Evolutionary conservation across 768 basidiomycete genomes (phyloP).

Genomic region (Naematelia aurantialba): DNA sequence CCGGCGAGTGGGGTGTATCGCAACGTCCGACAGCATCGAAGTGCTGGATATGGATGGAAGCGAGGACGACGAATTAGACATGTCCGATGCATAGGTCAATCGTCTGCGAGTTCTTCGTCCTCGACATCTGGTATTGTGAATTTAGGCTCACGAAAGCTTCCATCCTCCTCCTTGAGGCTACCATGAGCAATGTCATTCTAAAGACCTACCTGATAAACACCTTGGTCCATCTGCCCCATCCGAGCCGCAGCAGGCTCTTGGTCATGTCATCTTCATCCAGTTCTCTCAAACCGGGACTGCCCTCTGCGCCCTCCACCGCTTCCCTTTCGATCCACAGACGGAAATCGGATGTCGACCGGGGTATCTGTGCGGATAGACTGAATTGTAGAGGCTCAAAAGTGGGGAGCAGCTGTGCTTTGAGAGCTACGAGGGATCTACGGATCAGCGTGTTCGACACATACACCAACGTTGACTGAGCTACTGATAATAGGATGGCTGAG

Average conservation of each 20-base stretch:
- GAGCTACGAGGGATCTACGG: conserved; percentile 18
- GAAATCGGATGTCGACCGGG: conserved; percentile 21
- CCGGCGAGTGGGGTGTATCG: conserved; percentile 31
- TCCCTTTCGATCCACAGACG: conserved; percentile 27
- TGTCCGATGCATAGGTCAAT: conserved; percentile 2
- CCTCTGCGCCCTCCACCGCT: conserved; percentile 17
- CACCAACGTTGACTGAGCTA: conserved; percentile 34
- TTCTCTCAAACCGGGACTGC: conserved; percentile 12
- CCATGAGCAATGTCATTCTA: neutral
- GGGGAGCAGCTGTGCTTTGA: conserved; percentile 34
- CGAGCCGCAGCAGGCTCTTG: conserved; percentile 6
- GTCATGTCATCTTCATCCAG: conserved; percentile 17
- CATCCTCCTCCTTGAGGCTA: conserved; percentile 24
- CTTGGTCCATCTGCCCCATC: conserved; percentile 38
- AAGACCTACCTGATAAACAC: conserved; percentile 35
- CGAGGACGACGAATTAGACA: conserved; percentile 21
- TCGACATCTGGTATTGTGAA: conserved; percentile 42
- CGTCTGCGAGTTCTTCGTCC: conserved; percentile 25
- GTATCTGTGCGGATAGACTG: conserved; percentile 11
- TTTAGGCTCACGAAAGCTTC: conserved; percentile 26
- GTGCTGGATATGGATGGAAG: conserved; percentile 31
- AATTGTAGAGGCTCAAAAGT: conserved; percentile 28
- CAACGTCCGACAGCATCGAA: conserved; percentile 20
- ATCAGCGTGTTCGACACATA: neutral
- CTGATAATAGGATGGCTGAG: conserved; percentile 37